Conservation (phyloP, 2,329 filamentous ascomycete genomes). For the Paracoccidioides brasiliensis region DNA sequence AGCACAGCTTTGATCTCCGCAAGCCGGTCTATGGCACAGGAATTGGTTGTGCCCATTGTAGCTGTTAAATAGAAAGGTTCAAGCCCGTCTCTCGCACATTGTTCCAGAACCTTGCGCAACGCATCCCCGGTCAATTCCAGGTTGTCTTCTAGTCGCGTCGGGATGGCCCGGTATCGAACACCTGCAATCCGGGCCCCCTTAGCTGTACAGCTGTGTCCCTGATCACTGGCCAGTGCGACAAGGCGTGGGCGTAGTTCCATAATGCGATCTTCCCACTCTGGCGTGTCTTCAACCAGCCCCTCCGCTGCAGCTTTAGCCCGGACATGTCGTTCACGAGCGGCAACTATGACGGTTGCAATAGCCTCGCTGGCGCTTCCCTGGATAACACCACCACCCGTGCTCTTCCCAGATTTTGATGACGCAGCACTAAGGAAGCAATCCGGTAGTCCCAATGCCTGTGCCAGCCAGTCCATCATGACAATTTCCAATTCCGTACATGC, state of each 20-base stretch:
- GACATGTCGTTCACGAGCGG: constrained; percentile 69
- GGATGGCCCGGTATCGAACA: constrained; percentile 62
- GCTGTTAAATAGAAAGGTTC: constrained; percentile 78
- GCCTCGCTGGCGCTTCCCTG: constrained; percentile 85
- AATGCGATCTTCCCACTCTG: constrained; percentile 56
- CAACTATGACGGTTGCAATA: constrained; percentile 73
- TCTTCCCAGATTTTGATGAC: constrained; percentile 32
- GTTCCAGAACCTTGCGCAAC: constrained; percentile 49
- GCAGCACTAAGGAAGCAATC: constrained; percentile 55
- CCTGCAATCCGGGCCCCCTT: constrained; percentile 81
- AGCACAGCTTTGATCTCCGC: constrained; percentile 49
- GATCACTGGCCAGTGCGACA: constrained; percentile 67
- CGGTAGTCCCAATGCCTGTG: constrained; percentile 60
- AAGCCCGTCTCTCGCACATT: constrained; percentile 54
- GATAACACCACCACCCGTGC: constrained; percentile 72
- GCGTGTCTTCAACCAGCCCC: constrained; percentile 30
- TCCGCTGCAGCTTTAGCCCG: constrained; percentile 43
- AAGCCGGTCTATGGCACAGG: constrained; percentile 78
- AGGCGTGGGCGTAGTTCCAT: constrained; percentile 55
- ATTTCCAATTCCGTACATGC: constrained; percentile 90
- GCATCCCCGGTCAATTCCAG: constrained; percentile 57
- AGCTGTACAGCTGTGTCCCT: constrained; percentile 70
- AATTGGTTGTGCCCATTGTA: constrained; percentile 75
- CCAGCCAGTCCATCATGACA: constrained; percentile 83
- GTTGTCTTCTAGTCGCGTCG: constrained; percentile 47